Evolutionary conservation across 805 yeast species (phyloP).

Genomic region (Candida nitratophila): DNA sequence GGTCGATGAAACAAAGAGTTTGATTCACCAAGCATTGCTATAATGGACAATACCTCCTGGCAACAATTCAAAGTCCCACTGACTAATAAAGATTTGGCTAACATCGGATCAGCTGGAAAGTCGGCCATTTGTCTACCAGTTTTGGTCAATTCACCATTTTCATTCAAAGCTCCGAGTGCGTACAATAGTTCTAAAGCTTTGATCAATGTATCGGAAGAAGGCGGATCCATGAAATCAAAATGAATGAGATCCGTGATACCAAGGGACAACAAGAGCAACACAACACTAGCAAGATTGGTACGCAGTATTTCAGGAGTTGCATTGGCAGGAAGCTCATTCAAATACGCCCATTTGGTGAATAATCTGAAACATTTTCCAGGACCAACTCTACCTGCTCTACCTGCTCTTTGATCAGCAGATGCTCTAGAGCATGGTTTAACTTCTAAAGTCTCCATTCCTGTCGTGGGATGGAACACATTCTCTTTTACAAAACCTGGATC

Average conservation of each 20-base stretch:
- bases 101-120: constrained; percentile 87
- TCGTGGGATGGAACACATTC: constrained; percentile 77
- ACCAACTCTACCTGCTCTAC: constrained; percentile 96
- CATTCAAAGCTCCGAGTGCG: constrained; percentile 79
- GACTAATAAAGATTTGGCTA: constrained; percentile 66
- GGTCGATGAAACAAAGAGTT: constrained; percentile 67
- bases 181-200: constrained; percentile 78
- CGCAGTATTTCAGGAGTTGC: constrained; percentile 92
- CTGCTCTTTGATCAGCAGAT: constrained; percentile 93
- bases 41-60: constrained; percentile 62
- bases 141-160: constrained; percentile 68
- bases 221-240: constrained; percentile 90
- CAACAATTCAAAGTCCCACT: constrained; percentile 58
- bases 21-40: constrained; percentile 80
- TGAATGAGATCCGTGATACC: constrained; percentile 78
- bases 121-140: constrained; percentile 83
- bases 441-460: constrained; percentile 82
- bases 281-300: constrained; percentile 70
- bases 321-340: constrained; percentile 66
- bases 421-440: constrained; percentile 91
- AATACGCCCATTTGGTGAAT: constrained; percentile 77
- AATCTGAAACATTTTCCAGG: constrained; percentile 93
- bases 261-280: constrained; percentile 68
- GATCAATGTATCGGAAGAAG: constrained; percentile 64
- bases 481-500: constrained; percentile 96